Conservation (phyloP, 768 basidiomycete species). For the Mycena capillaripes region DNA sequence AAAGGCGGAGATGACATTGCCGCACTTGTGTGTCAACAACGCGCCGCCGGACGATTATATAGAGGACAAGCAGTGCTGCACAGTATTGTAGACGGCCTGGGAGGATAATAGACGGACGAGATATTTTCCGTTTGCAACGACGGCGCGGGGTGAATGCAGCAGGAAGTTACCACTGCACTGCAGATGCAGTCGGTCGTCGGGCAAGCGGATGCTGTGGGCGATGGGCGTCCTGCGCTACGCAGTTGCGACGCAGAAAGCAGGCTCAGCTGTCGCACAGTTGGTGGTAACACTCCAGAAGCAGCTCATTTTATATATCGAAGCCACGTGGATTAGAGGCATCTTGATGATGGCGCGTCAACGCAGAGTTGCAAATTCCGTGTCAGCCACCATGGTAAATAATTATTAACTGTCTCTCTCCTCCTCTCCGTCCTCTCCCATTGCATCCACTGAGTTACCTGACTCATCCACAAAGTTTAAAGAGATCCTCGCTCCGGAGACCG, state of each 20-base stretch:
- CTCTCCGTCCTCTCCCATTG: too few relatives aligned
- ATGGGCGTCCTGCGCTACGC: constrained; percentile 36
- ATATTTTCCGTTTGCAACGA: background rate
- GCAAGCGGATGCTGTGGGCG: constrained; percentile 23
- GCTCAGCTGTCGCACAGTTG: constrained; percentile 20
- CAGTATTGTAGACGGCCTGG: constrained; percentile 9
- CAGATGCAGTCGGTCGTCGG: constrained; percentile 11
- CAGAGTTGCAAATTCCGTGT: background rate
- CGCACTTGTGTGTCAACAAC: constrained; percentile 12
- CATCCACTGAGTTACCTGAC: too few relatives aligned
- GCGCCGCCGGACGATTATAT: constrained; percentile 23
- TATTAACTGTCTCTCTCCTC: background rate
- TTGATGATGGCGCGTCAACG: constrained; percentile 5
- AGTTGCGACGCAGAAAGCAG: constrained; percentile 21
- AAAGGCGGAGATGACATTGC: constrained; percentile 41
- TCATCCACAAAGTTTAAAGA: too few relatives aligned
- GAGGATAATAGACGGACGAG: constrained; percentile 5
- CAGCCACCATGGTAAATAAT: background rate
- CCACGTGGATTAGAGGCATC: background rate
- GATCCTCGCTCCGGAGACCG: background rate
- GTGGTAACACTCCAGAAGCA: constrained; percentile 9
- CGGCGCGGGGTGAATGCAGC: constrained; percentile 6
- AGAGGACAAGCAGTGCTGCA: constrained; percentile 26
- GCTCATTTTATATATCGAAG: background rate
- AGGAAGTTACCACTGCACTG: constrained; percentile 26